Conservation (phyloP, 495 filamentous ascomycete species). For the Penicillium mononematosum region DNA sequence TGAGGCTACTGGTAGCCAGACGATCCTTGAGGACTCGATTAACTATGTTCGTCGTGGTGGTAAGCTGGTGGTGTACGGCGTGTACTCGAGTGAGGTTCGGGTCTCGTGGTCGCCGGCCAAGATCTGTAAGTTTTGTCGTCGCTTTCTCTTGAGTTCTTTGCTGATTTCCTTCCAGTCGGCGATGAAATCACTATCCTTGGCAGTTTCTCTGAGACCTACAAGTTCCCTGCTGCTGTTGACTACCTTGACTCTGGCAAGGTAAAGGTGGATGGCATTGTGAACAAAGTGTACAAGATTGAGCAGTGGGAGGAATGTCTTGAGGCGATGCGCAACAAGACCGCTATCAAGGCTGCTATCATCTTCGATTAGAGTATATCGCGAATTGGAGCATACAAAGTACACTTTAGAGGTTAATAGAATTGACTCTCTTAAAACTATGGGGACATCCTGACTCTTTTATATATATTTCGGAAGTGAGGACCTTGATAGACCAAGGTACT, state of each 20-base stretch:
- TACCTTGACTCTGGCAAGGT: conserved; percentile 68
- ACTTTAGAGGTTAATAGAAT: conserved; percentile 12
- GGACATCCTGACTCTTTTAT: neutral
- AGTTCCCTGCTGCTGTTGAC: conserved; percentile 70
- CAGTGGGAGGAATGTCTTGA: conserved; percentile 46
- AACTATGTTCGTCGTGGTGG: conserved; percentile 67
- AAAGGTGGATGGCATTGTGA: conserved; percentile 55
- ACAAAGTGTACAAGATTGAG: conserved; percentile 51
- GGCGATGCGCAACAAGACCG: conserved; percentile 59
- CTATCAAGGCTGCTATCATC: conserved; percentile 69
- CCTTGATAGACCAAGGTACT: conserved; percentile 10
- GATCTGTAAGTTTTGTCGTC: conserved; percentile 48
- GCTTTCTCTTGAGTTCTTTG: neutral
- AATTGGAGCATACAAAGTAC: neutral
- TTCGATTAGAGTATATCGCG: conserved; percentile 51
- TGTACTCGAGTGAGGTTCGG: conserved; percentile 59
- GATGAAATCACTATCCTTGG: conserved; percentile 70
- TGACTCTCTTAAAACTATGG: conserved; percentile 4
- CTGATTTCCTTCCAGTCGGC: conserved; percentile 28
- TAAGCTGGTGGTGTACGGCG: conserved; percentile 67
- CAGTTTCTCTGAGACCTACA: conserved; percentile 68
- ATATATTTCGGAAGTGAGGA: conserved; percentile 5
- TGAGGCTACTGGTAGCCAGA: conserved; percentile 61
- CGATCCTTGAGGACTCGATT: conserved; percentile 67
- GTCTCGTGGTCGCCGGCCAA: conserved; percentile 67